Evolutionary conservation across 768 basidiomycete species (phyloP), one percentile per base, ranked within the genome.

Genomic region (Ramaria rubella): DNA sequence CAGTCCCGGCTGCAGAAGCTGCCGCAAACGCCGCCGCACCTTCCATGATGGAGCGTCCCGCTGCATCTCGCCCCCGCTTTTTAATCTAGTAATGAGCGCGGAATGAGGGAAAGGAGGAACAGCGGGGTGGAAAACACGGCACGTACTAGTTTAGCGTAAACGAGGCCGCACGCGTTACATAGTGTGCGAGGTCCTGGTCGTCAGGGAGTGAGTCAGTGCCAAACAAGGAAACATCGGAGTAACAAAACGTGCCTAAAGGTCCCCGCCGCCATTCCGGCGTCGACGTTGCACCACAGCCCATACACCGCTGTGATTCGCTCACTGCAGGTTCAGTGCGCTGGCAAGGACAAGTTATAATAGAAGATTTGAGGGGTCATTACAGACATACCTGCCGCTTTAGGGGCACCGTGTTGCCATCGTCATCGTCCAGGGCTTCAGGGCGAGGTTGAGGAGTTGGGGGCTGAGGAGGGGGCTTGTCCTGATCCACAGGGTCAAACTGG

Each of bases 231-330:
- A 31, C 33, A 36, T 26, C 42, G 54, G 15, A 36, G 55, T 23
- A 23, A 43, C 9, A 24, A n/a, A 40, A 70, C 75, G 68, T 66
- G 90, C 88, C 89, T 73, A 91, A 69, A 14, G 89, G 89, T 1
- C 89, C 89, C 60, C 90, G 74, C 54, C 89, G 76, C 89, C 90
- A 92, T 73, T 92, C 89, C 5, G 89, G 89, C 60, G 89, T 92
- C 55, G 87, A 85, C 15, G 90, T 92, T 59, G 88, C 89, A 63
- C 73, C 78, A 71, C 89, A 92, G 30, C 88, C 90, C 30, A 89
- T 75, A 70, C 89, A 92, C 24, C 79, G 86, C 67, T 90, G 89
- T 15, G 81, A 80, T 55, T 86, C 85, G 59, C 74, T 73, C 56
- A 69, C 70, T 7, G 59, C 55, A 53, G 72, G 72, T 50, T 72